Percentiles rank a stretch among this genome's conserved stretches.
These are phyloP conservation scores for Hymenoscyphus fraxineus DNA, from an alignment of 2,329 filamentous ascomycete genomes.

Conservation along the genomic window DNA sequence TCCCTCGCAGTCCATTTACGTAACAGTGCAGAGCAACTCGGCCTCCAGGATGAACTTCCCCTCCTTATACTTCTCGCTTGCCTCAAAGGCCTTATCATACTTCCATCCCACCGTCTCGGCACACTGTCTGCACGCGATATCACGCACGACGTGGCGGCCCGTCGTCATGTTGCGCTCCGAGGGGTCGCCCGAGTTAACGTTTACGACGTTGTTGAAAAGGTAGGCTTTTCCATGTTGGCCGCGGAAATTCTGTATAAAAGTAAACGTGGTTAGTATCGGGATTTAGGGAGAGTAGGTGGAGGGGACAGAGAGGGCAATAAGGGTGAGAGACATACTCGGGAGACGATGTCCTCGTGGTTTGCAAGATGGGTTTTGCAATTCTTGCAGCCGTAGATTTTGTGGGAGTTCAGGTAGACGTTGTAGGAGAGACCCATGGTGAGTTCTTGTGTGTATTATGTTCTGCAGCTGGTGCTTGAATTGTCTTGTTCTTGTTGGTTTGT, in stretches of 20 bases:
- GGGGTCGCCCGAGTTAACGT: slow-evolving; percentile 78
- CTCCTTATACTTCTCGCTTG: slow-evolving; percentile 95
- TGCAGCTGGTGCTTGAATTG: background rate
- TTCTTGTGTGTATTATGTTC: background rate
- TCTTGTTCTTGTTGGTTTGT: background rate
- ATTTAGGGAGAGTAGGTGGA: slow-evolving; percentile 3
- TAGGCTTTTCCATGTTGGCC: slow-evolving; percentile 98
- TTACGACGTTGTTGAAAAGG: slow-evolving; percentile 92
- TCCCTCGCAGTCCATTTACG: slow-evolving; percentile 32
- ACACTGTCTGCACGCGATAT: slow-evolving; percentile 89
- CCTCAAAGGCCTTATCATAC: slow-evolving; percentile 95
- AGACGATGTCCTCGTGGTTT: slow-evolving; percentile 94
- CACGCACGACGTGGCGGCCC: slow-evolving; percentile 86
- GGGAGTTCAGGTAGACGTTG: slow-evolving; percentile 84
- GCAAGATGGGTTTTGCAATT: slow-evolving; percentile 93
- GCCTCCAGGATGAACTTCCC: slow-evolving; percentile 96
- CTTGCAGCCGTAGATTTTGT: slow-evolving; percentile 89
- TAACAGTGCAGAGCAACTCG: slow-evolving; percentile 79
- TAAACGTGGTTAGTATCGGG: slow-evolving; percentile 1
- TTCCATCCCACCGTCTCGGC: slow-evolving; percentile 95
- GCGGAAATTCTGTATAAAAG: slow-evolving; percentile 74
- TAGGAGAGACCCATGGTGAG: slow-evolving; percentile 76
- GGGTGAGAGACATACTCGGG: slow-evolving; percentile 60
- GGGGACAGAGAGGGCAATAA: slow-evolving; percentile 12
- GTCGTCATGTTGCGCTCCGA: slow-evolving; percentile 98